These are phyloP conservation scores for Rosellinia necatrix DNA, from an alignment of 2,329 filamentous ascomycete species.

Conservation along the genomic window DNA sequence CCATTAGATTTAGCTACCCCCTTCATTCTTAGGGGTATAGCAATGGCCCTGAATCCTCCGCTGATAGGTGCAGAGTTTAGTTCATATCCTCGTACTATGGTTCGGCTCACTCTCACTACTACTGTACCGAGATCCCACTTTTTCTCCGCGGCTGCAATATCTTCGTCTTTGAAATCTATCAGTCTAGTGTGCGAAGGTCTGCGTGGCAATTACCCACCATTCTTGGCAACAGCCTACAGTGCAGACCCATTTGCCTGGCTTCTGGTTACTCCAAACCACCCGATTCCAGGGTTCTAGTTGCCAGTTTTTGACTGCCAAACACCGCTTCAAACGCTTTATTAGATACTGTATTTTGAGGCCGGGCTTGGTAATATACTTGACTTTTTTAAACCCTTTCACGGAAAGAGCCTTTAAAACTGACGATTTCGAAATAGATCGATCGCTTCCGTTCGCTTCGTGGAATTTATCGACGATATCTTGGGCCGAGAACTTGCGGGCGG, in stretches of 20 bases:
- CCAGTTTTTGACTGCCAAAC: too few relatives aligned
- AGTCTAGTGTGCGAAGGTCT: too few relatives aligned
- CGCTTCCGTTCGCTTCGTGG: not conserved
- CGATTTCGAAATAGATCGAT: not conserved
- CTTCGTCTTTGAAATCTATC: too few relatives aligned
- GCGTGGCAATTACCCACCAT: too few relatives aligned
- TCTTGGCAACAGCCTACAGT: too few relatives aligned
- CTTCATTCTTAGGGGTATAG: conserved; percentile 26
- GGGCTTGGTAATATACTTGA: not conserved
- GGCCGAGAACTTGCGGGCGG: not conserved
- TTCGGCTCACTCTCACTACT: too few relatives aligned
- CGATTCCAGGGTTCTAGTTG: too few relatives aligned
- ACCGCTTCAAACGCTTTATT: not conserved
- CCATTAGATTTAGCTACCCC: conserved; percentile 30
- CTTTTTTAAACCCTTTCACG: not conserved
- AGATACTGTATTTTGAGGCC: not conserved
- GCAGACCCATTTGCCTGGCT: too few relatives aligned
- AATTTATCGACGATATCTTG: not conserved
- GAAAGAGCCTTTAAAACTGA: not conserved
- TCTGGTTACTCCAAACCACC: too few relatives aligned
- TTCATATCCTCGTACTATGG: not conserved
- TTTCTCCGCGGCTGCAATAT: too few relatives aligned
- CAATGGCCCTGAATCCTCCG: not conserved
- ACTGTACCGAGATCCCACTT: conserved; percentile 34
- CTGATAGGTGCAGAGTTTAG: not conserved